Evolutionary conservation across 2,329 filamentous ascomycete species (phyloP).

Genomic region (Colletotrichum chlorophyti): DNA sequence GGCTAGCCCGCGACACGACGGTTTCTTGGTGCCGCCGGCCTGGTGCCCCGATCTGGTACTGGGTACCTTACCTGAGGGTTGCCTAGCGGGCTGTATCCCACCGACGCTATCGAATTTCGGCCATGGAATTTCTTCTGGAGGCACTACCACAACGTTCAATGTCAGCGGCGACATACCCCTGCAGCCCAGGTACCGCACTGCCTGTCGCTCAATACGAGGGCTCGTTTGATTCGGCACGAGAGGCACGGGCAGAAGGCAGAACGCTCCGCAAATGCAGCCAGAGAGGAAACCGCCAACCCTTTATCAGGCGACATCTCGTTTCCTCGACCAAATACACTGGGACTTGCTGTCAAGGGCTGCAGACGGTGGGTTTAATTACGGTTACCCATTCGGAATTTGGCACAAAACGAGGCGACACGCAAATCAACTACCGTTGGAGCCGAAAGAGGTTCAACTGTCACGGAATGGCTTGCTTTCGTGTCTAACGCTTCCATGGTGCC

Average conservation of each 20-base stretch:
- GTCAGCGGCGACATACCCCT: slow-evolving; percentile 23
- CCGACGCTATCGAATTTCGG: slow-evolving; percentile 20
- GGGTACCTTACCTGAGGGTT: slow-evolving; percentile 14
- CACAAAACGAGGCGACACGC: not conserved
- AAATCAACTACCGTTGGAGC: no score
- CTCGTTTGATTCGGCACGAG: slow-evolving; percentile 10
- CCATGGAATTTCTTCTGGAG: slow-evolving; percentile 17
- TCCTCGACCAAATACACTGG: slow-evolving; percentile 4
- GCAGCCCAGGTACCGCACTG: slow-evolving; percentile 25
- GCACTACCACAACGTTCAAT: slow-evolving; percentile 15
- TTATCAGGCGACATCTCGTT: not conserved
- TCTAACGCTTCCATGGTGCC: no score
- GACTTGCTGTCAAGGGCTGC: not conserved
- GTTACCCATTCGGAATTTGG: not conserved
- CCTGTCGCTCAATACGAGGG: slow-evolving; percentile 29
- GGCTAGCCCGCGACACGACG: slow-evolving; percentile 4
- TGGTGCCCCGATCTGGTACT: slow-evolving; percentile 4
- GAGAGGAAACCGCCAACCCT: not conserved
- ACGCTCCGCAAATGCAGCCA: not conserved
- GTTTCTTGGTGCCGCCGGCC: no score
- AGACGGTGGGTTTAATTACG: no score
- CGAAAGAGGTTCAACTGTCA: no score
- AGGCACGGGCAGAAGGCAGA: not conserved
- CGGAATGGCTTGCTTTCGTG: no score
- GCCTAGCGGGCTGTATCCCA: slow-evolving; percentile 24